Percentiles rank a stretch among this genome's conserved stretches.
These are phyloP conservation scores for Westerdykella sp. DNA, from an alignment of 2,329 filamentous ascomycete species.

Conservation along the genomic window DNA sequence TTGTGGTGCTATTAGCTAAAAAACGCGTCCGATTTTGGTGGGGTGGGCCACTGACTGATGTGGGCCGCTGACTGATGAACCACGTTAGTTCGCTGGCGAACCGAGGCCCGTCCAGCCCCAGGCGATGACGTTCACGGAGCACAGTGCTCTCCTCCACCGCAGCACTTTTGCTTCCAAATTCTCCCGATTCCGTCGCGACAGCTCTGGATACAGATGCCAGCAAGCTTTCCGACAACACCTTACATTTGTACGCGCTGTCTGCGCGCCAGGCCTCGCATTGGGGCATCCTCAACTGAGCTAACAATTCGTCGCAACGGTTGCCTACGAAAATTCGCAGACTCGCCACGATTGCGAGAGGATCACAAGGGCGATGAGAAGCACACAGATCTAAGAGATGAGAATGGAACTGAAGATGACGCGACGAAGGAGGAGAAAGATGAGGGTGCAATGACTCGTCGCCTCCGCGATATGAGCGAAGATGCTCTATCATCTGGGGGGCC, in stretches of 20 bases:
- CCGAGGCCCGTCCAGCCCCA: too few relatives aligned
- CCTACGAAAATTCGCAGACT: constrained; percentile 19
- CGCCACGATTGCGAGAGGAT: constrained; percentile 11
- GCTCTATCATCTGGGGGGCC: constrained; percentile 50
- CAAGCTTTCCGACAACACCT: constrained; percentile 11
- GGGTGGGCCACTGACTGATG: too few relatives aligned
- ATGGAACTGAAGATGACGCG: neutral
- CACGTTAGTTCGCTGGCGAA: too few relatives aligned
- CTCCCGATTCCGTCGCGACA: too few relatives aligned
- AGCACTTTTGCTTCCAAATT: too few relatives aligned
- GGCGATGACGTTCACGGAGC: too few relatives aligned
- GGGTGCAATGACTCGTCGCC: constrained; percentile 53
- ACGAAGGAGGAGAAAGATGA: constrained; percentile 23
- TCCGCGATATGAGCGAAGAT: constrained; percentile 57
- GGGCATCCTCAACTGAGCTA: constrained; percentile 4
- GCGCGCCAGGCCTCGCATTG: constrained; percentile 25
- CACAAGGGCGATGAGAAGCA: constrained; percentile 2
- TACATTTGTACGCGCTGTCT: constrained; percentile 38
- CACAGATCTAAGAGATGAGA: constrained; percentile 4
- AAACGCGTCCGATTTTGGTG: too few relatives aligned
- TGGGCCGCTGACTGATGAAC: too few relatives aligned
- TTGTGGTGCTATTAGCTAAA: too few relatives aligned
- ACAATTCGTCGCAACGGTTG: constrained; percentile 6
- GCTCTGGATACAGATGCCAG: constrained; percentile 21
- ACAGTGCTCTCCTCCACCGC: too few relatives aligned